Evolutionary conservation across 1,284 basidiomycete genomes (phyloP).

Genomic region (Marasmius fiardii): DNA sequence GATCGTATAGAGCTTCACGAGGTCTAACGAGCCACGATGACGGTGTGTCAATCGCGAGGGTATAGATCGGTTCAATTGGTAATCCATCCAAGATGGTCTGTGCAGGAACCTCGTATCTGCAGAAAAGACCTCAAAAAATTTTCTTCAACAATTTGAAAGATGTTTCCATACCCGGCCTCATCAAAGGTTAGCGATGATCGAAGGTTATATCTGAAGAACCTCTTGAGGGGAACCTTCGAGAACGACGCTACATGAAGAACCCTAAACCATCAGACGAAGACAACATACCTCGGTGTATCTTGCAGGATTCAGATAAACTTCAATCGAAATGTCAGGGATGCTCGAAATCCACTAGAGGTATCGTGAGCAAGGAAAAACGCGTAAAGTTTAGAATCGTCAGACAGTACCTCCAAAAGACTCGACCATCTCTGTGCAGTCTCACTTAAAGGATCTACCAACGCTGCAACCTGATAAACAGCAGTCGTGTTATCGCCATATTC

Average conservation of each 20-base stretch:
- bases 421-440: slow-evolving; percentile 86
- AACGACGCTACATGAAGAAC: background rate
- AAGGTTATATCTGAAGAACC: slow-evolving; percentile 89
- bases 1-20: slow-evolving; percentile 84
- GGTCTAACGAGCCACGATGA: slow-evolving; percentile 92
- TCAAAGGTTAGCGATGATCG: slow-evolving; percentile 63
- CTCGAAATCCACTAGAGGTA: slow-evolving; percentile 50
- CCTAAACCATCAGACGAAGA: slow-evolving; percentile 15
- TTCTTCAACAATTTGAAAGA: slow-evolving; percentile 1
- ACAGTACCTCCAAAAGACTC: slow-evolving; percentile 65
- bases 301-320: slow-evolving; percentile 76
- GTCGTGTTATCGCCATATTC: slow-evolving; percentile 63
- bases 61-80: slow-evolving; percentile 78
- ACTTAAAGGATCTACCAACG: slow-evolving; percentile 84
- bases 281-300: slow-evolving; percentile 56
- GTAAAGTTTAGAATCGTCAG: background rate
- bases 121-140: slow-evolving; percentile 2
- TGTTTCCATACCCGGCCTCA: slow-evolving; percentile 60
- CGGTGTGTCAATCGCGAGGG: slow-evolving; percentile 87
- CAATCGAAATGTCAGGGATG: slow-evolving; percentile 62
- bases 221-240: slow-evolving; percentile 81
- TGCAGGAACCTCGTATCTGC: slow-evolving; percentile 52
- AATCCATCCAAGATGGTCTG: slow-evolving; percentile 51
- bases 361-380: background rate
- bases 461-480: slow-evolving; percentile 71